A percentile compares a stretch with the other conserved stretches of the same genome.
phyloP scores from a whole-genome alignment of 805 yeast species.

The Candida broadrunensis region DNA sequence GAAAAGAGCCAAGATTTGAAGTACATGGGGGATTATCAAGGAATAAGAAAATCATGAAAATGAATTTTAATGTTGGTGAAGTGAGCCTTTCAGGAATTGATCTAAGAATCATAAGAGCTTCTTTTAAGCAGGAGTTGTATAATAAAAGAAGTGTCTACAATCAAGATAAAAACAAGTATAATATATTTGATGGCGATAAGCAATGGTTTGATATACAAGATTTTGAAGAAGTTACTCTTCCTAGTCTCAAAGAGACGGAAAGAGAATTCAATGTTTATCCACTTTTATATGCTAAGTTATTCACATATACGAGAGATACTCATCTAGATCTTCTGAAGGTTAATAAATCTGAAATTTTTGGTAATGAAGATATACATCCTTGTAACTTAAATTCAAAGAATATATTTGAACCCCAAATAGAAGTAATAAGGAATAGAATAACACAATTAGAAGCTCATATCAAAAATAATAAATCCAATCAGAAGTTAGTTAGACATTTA shows the following conservation, averaged over 20 bases:
- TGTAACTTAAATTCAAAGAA: constrained; percentile 25
- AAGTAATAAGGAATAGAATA: constrained; percentile 23
- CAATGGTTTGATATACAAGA: constrained; percentile 65
- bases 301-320: constrained; percentile 67
- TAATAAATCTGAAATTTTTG: constrained; percentile 11
- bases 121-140: constrained; percentile 35
- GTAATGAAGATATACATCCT: constrained; percentile 26
- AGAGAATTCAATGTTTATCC: constrained; percentile 55
- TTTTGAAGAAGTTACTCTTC: constrained; percentile 53
- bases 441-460: constrained; percentile 18
- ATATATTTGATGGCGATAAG: constrained; percentile 51
- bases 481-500: constrained; percentile 7
- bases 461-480: constrained; percentile 7
- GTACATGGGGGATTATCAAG: constrained; percentile 44
- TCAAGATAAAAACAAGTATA: constrained; percentile 11
- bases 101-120: constrained; percentile 52
- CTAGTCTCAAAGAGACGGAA: constrained; percentile 30
- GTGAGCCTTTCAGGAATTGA: constrained; percentile 55
- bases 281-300: constrained; percentile 62
- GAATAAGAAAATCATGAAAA: constrained; percentile 47
- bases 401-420: constrained; percentile 25
- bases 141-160: constrained; percentile 1
- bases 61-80: constrained; percentile 68
- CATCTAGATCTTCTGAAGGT: constrained; percentile 5
- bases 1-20: constrained; percentile 33